A percentile compares a stretch with the other conserved stretches of the same genome.
These are phyloP conservation scores for Trichodelitschia bisporula DNA, from an alignment of 495 filamentous ascomycete genomes.

Conservation along the genomic window DNA sequence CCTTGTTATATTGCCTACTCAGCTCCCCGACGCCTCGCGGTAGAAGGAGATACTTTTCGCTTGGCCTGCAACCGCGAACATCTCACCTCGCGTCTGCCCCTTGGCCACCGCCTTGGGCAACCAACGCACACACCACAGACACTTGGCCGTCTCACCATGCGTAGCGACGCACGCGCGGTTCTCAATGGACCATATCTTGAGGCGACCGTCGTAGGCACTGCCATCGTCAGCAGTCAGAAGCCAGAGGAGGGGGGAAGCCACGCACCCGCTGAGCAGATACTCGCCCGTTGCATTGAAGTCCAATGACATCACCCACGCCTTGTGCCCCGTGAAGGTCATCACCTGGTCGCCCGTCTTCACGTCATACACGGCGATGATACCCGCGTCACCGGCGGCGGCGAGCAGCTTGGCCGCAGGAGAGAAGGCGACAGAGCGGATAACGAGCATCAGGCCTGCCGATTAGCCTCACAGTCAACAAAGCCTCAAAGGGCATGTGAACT, in stretches of 20 bases:
- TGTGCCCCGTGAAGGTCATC: slow-evolving; percentile 53
- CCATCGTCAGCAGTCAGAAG: background rate
- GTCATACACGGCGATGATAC: slow-evolving; percentile 76
- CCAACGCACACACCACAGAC: slow-evolving; percentile 75
- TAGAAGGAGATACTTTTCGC: slow-evolving; percentile 68
- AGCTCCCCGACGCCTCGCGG: slow-evolving; percentile 49
- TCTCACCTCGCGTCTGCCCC: slow-evolving; percentile 37
- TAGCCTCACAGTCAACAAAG: slow-evolving; percentile 1
- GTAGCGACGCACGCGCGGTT: slow-evolving; percentile 69
- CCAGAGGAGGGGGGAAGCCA: slow-evolving; percentile 4
- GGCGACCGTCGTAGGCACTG: slow-evolving; percentile 69
- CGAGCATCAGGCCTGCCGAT: no score
- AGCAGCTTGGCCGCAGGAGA: slow-evolving; percentile 64
- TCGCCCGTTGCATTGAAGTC: slow-evolving; percentile 92
- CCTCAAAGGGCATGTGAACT: slow-evolving; percentile 7
- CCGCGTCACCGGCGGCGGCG: slow-evolving; percentile 79
- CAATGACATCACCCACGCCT: slow-evolving; percentile 67
- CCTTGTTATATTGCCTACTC: no score
- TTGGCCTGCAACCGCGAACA: slow-evolving; percentile 68
- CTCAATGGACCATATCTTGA: slow-evolving; percentile 83
- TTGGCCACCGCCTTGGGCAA: slow-evolving; percentile 33
- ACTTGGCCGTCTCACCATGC: slow-evolving; percentile 68
- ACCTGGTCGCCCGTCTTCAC: slow-evolving; percentile 80
- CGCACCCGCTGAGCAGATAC: slow-evolving; percentile 64
- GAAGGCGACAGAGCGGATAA: slow-evolving; percentile 64